Percentiles rank a stretch among this genome's conserved stretches.
phyloP scores from a whole-genome alignment of 169 alveolate genomes.

The Neospora caninum region DNA sequence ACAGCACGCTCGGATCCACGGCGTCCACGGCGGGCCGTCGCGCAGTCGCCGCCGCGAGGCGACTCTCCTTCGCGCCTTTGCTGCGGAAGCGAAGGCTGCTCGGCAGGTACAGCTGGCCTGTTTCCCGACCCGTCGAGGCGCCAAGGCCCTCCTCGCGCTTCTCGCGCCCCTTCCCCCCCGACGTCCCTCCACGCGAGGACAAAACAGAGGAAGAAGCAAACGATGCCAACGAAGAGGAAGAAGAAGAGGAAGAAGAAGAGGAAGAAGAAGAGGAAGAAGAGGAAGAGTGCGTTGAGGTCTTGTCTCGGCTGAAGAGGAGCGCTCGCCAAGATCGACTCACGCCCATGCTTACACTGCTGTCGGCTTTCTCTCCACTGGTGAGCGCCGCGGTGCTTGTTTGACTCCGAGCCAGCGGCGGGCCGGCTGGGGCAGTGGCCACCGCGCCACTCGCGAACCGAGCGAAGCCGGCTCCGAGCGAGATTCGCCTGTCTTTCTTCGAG shows the following conservation, averaged over 20 bases:
- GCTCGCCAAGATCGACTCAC: background rate
- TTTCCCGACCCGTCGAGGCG: background rate
- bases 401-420: background rate
- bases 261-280: background rate
- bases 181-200: too few relatives aligned
- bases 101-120: background rate
- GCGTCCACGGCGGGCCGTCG: background rate
- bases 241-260: background rate
- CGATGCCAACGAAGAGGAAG: background rate
- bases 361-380: background rate
- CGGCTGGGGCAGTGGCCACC: too few relatives aligned
- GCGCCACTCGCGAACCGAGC: too few relatives aligned
- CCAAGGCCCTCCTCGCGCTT: background rate
- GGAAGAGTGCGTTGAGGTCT: background rate
- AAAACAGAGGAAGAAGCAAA: background rate
- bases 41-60: slow-evolving; percentile 4
- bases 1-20: background rate
- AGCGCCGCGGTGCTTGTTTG: background rate
- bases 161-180: background rate
- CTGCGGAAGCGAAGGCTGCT: background rate
- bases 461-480: too few relatives aligned
- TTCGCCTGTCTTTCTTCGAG: too few relatives aligned
- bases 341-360: background rate
- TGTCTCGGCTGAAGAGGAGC: background rate
- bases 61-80: background rate